phyloP scores from a whole-genome alignment of 2,329 filamentous ascomycete genomes.

The Cryphonectria nitschkei region DNA sequence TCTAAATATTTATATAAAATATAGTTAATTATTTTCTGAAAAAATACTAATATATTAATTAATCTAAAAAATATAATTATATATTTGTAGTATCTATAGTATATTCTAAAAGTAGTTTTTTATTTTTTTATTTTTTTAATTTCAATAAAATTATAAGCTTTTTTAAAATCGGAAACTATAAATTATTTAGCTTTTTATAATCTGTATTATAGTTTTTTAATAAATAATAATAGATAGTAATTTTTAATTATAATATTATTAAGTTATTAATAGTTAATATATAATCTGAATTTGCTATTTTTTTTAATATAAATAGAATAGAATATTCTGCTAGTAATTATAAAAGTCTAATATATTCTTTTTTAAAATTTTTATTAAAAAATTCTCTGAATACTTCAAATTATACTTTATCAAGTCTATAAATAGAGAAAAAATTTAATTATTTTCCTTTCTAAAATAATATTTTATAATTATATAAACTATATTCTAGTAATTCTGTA shows the following conservation, averaged over 20 bases:
- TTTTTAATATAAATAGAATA: slow-evolving; percentile 15
- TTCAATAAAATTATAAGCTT: no score
- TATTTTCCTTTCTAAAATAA: slow-evolving; percentile 11
- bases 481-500: no score
- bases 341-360: slow-evolving; percentile 11
- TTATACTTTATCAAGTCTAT: neutral
- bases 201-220: slow-evolving; percentile 6
- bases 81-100: no score
- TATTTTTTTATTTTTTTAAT: no score
- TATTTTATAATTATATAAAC: neutral
- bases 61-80: no score
- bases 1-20: no score
- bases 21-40: no score
- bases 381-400: slow-evolving; percentile 16
- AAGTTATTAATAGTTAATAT: slow-evolving; percentile 8
- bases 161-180: slow-evolving; percentile 8
- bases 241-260: slow-evolving; percentile 19
- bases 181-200: slow-evolving; percentile 1
- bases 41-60: no score
- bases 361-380: slow-evolving; percentile 20
- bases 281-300: slow-evolving; percentile 2
- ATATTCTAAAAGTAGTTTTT: no score
- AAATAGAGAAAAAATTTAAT: neutral
- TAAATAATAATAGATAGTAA: neutral
- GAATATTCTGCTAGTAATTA: slow-evolving; percentile 19